Evolutionary conservation across 106 monocot genomes (phyloP), one percentile per base, ranked within the genome.

Genomic region (Dendrobium nobile): DNA sequence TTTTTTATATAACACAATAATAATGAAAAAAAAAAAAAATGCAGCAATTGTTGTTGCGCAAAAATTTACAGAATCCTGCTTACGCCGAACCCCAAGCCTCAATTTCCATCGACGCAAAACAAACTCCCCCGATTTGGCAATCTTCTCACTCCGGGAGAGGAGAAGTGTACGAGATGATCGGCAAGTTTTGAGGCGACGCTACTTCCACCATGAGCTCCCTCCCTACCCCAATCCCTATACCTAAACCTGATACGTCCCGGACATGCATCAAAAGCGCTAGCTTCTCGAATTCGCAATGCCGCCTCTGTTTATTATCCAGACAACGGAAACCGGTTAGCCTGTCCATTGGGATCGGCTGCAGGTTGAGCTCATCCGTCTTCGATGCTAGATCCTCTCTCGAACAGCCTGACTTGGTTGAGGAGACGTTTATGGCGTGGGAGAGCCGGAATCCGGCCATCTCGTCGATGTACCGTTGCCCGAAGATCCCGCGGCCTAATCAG

Each of bases 401-500:
- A 33, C 81, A 80, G 9, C 47, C 84, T 27, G 10, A 85, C 1
- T n/a, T 37, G 15, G 89, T 85, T 43, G 82, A 86, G 24, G 47
- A 81, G 10, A 85, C 64, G n/a, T 65, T 87, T n/a, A 48, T 68
- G 41, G 83, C 82, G 10, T 7, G 40, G 40, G 87, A 81, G 2
- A 47, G 56, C 33, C 80, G 77, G 82, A 98, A 90, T 55, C 94
- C 89, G 58, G 64, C 89, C 42, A 54, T 98, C 47, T 98, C 94
- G 4, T 77, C 84, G 8, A 92, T 91, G 7, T 95, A 95, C 81
- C 89, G 92, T 43, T 83, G 85, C 51, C 40, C 85, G 28, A 65
- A 67, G 20, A 84, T 94, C 56, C 85, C 82, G n/a, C 20, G 44
- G 86, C 97, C 97, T 8, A 98, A 98, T 78, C 87, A 43, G 81